Conservation (phyloP, 768 basidiomycete genomes). For the Leucocoprinus birnbaumii region DNA sequence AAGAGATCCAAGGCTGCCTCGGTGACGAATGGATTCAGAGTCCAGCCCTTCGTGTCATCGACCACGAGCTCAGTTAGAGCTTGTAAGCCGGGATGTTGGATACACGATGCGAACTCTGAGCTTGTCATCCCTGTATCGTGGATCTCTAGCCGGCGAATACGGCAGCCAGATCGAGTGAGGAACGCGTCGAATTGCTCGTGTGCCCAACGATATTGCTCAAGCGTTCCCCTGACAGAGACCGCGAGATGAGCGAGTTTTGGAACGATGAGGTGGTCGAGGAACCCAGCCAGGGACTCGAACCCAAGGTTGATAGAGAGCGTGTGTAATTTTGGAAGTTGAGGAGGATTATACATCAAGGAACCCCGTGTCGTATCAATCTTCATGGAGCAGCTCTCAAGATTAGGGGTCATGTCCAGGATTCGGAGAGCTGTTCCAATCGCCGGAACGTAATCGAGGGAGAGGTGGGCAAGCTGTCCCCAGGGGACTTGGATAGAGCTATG, state of each 20-base stretch:
- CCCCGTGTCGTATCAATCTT: slow-evolving; percentile 26
- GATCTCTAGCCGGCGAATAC: slow-evolving; percentile 25
- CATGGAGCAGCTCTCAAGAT: slow-evolving; percentile 24
- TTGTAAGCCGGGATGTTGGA: slow-evolving; percentile 24
- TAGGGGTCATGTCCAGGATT: slow-evolving; percentile 25
- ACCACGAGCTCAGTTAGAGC: slow-evolving; percentile 27
- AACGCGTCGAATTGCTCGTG: slow-evolving; percentile 27
- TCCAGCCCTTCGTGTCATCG: slow-evolving; percentile 31
- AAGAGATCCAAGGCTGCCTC: slow-evolving; percentile 25
- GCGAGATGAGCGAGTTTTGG: slow-evolving; percentile 23
- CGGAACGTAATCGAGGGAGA: slow-evolving; percentile 24
- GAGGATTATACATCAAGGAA: slow-evolving; percentile 18
- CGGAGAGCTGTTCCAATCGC: slow-evolving; percentile 24
- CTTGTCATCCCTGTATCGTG: slow-evolving; percentile 29
- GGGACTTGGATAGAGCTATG: slow-evolving; percentile 24
- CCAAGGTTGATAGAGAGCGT: slow-evolving; percentile 28
- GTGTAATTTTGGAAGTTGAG: slow-evolving; percentile 21
- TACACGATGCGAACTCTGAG: slow-evolving; percentile 25
- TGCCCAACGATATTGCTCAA: slow-evolving; percentile 30
- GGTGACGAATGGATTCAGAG: slow-evolving; percentile 30
- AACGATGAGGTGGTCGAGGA: slow-evolving; percentile 25
- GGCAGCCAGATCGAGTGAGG: slow-evolving; percentile 27
- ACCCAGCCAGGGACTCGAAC: slow-evolving; percentile 23
- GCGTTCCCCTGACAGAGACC: slow-evolving; percentile 25
- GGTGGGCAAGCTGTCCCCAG: slow-evolving; percentile 27